Evolutionary conservation across 805 yeast species (phyloP), one percentile per base, ranked within the genome.

Genomic region (Blastobotrys mokoenaii): DNA sequence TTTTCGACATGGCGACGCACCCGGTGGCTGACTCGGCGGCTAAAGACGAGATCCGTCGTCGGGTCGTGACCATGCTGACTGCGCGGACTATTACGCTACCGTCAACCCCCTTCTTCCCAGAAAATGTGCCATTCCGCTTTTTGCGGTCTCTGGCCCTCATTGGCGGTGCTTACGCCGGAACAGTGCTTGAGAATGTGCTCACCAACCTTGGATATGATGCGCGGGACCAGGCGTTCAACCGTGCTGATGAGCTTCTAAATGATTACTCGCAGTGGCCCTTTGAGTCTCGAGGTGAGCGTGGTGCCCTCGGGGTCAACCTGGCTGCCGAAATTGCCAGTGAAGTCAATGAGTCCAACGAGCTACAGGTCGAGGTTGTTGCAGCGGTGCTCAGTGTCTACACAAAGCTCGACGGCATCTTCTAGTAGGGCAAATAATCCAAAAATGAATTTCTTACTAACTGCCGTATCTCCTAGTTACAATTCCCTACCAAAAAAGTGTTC

Each of bases 1-100:
- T 93, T 44, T 93, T 93, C 57, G 98, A 93, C 65, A 93, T 93
- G 97, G 96, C 98, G 27, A 93, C 98, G 7, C 98, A 94, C 65
- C 98, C 98, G 6, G 77, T 93, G 11, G 82, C 89, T 29, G 98
- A 93, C 64, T 74, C 82, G 38, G 69, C 79, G 52, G 80, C 95
- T 41, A 93, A 93, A 66, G 95, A 86, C 54, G 79, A 80, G 45
- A 75, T 93, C 46, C 79, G 80, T 46, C 73, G 79, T 48, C 76
- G 97, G 56, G 77, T 87, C 22, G 68, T 88, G 50, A 73, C 75
- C 38, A 61, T 87, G 41, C 71, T 93, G 55, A 79, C 86, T 6
- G 71, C 82, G 31, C 79, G 95, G 66, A 84, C 82, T 43, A 74
- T 83, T 54, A 73, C 71, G 47, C 59, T 81, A 27, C 70, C 67